Conservation (phyloP, 1,284 basidiomycete species). For the Cutaneotrichosporon cutaneum region DNA sequence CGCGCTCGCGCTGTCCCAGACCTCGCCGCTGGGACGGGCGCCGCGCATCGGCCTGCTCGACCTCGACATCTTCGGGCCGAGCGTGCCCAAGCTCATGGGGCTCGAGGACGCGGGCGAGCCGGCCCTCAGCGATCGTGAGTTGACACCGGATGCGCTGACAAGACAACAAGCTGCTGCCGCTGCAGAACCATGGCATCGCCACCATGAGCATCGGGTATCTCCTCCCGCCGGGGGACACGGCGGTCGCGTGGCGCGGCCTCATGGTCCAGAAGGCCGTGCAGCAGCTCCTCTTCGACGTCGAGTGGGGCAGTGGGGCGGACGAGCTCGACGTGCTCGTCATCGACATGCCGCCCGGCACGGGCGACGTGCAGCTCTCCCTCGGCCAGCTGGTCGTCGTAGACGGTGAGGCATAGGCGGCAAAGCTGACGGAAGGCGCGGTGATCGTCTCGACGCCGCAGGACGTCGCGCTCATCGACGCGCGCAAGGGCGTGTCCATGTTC, state of each 20-base stretch:
- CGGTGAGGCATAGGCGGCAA: slow-evolving; percentile 56
- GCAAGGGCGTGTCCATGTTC: slow-evolving; percentile 92
- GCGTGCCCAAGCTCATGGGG: slow-evolving; percentile 92
- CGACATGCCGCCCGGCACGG: slow-evolving; percentile 97
- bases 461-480: slow-evolving; percentile 86
- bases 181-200: slow-evolving; percentile 84
- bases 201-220: slow-evolving; percentile 96
- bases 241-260: slow-evolving; percentile 92
- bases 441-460: slow-evolving; percentile 96
- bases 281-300: slow-evolving; percentile 90
- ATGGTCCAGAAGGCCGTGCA: slow-evolving; percentile 99
- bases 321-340: slow-evolving; percentile 80
- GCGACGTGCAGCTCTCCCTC: slow-evolving; percentile 89
- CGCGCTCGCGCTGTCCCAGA: slow-evolving; percentile 56
- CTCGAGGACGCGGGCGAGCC: slow-evolving; percentile 79
- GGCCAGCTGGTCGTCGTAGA: slow-evolving; percentile 86
- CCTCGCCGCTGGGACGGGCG: slow-evolving; percentile 50
- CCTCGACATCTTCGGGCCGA: slow-evolving; percentile 94
- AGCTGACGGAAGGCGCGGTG: slow-evolving; percentile 64
- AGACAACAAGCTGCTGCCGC: slow-evolving; percentile 78
- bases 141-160: slow-evolving; percentile 3
- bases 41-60: slow-evolving; percentile 80
- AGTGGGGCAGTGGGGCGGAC: slow-evolving; percentile 64
- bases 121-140: slow-evolving; percentile 67
- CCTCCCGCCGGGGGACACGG: slow-evolving; percentile 58